phyloP scores from a whole-genome alignment of 2,329 filamentous ascomycete species.

The Arthrinium phaeospermum region DNA sequence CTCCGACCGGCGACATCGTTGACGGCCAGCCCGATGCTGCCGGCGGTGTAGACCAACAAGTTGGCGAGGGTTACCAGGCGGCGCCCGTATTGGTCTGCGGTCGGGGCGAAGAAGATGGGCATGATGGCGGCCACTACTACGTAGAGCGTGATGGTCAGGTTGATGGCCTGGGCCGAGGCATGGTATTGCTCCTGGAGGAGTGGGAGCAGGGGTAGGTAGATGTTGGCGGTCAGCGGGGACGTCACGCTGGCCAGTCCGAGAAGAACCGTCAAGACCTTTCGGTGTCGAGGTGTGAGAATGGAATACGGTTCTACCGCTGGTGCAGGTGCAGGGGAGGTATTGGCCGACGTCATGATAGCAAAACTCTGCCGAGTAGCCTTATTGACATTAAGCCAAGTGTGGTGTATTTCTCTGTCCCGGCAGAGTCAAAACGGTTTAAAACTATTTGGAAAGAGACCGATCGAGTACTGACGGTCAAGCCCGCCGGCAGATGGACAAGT shows the following conservation, averaged over 20 bases:
- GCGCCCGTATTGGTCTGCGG: slow-evolving; percentile 18
- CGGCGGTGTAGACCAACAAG: slow-evolving; percentile 6
- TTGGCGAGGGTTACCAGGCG: not conserved
- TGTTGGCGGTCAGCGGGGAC: slow-evolving; percentile 23
- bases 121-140: slow-evolving; percentile 20
- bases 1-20: not conserved
- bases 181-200: slow-evolving; percentile 14
- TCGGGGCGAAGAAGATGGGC: slow-evolving; percentile 19
- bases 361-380: too few species aligned
- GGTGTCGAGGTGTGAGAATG: slow-evolving; percentile 14
- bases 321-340: not conserved
- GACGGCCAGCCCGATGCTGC: slow-evolving; percentile 14
- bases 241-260: slow-evolving; percentile 20
- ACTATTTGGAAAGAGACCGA: too few species aligned
- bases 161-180: slow-evolving; percentile 20
- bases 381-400: not conserved
- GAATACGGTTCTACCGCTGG: not conserved
- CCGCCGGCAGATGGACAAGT: too few species aligned
- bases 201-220: slow-evolving; percentile 22
- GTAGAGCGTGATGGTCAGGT: slow-evolving; percentile 24
- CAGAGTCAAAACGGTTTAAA: too few species aligned
- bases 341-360: not conserved
- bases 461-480: too few species aligned
- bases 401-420: not conserved
- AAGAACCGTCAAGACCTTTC: slow-evolving; percentile 17